phyloP scores from a whole-genome alignment of 805 yeast species.

The Candida nitratophila region DNA sequence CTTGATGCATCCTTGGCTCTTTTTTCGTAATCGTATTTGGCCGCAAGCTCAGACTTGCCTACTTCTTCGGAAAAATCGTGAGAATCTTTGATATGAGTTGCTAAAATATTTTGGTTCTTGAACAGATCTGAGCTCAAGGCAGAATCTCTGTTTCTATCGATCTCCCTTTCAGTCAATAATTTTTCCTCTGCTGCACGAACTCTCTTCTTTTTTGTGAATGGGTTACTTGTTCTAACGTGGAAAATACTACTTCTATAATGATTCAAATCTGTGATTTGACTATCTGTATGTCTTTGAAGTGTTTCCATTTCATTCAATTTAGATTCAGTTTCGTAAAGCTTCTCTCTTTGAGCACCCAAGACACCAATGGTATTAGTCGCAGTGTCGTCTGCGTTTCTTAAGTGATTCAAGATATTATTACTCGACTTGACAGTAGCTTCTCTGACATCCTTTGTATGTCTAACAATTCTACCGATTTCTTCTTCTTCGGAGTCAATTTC shows the following conservation, averaged over 20 bases:
- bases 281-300: slow-evolving; percentile 77
- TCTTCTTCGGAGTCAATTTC: slow-evolving; percentile 87
- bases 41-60: slow-evolving; percentile 22
- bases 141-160: slow-evolving; percentile 23
- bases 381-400: slow-evolving; percentile 64
- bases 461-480: slow-evolving; percentile 72
- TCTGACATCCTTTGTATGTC: slow-evolving; percentile 56
- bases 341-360: slow-evolving; percentile 90
- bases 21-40: slow-evolving; percentile 45
- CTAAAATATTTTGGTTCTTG: slow-evolving; percentile 19
- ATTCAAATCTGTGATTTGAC: slow-evolving; percentile 71
- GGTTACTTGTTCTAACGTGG: slow-evolving; percentile 75
- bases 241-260: slow-evolving; percentile 76
- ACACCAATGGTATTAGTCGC: slow-evolving; percentile 83
- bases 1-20: slow-evolving; percentile 52
- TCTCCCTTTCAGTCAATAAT: slow-evolving; percentile 42
- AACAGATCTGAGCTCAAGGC: slow-evolving; percentile 18
- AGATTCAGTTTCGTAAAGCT: slow-evolving; percentile 72
- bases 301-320: slow-evolving; percentile 71
- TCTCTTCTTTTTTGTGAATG: slow-evolving; percentile 78
- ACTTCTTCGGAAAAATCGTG: slow-evolving; percentile 16
- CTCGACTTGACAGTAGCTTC: slow-evolving; percentile 84
- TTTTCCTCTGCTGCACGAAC: slow-evolving; percentile 66
- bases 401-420: slow-evolving; percentile 69
- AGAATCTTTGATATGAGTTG: slow-evolving; percentile 40